phyloP scores from a whole-genome alignment of 2,329 filamentous ascomycete genomes.

The Pseudogymnoascus sp. region DNA sequence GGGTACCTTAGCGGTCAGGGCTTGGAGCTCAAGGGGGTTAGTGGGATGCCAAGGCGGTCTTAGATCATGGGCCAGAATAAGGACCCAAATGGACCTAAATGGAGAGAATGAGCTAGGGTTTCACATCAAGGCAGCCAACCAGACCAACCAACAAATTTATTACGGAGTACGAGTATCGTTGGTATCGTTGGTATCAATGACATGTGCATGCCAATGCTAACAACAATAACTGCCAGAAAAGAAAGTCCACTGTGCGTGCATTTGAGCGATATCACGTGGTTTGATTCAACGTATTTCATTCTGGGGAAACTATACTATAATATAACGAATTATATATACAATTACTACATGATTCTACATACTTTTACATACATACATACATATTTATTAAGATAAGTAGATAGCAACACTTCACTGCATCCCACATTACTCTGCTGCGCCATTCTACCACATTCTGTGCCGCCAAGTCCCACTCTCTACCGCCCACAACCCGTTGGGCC shows the following conservation, averaged over 20 bases:
- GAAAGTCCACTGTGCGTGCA: no score
- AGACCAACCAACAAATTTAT: neutral
- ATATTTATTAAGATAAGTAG: no score
- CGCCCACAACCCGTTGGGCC: neutral
- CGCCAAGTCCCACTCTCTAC: neutral
- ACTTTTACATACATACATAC: no score
- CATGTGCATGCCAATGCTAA: neutral
- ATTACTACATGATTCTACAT: no score
- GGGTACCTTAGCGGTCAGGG: constrained; percentile 7
- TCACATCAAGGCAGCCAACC: neutral
- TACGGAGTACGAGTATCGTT: neutral
- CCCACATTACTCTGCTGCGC: neutral
- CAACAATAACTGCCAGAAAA: no score
- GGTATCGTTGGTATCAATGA: neutral
- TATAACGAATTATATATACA: neutral
- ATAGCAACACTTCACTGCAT: neutral
- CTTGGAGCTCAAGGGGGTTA: neutral
- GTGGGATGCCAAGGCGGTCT: neutral
- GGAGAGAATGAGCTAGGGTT: neutral
- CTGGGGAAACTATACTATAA: no score
- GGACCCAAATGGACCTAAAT: neutral
- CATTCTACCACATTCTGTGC: neutral
- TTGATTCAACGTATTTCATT: neutral
- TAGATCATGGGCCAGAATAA: constrained; percentile 1
- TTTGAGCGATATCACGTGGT: neutral